Evolutionary conservation across 2,329 filamentous ascomycete genomes (phyloP), one percentile per base, ranked within the genome.

Genomic region (Penicillium concentricum): DNA sequence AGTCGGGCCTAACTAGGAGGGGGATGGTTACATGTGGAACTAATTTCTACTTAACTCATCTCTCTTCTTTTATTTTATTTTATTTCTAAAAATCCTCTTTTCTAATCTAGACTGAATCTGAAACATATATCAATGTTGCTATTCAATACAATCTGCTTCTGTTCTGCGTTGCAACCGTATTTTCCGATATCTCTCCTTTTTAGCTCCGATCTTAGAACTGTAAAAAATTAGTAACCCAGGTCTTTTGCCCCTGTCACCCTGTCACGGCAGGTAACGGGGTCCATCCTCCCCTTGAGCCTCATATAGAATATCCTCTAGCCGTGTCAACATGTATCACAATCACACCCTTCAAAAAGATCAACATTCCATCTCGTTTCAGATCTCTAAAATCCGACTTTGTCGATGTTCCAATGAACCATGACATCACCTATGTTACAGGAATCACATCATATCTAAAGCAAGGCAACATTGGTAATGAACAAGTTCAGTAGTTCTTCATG

Each of bases 11-110:
- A 61, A 41, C 10, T 13, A 15, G 26, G 30, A 56, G 61, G 63
- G 61, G 63, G 59, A 67, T 56, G 46, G 66, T 68, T 68, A 67
- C 66, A 67, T 63, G 62, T 66, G 62, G 64, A 61, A 62, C 61
- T 32, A 10, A 38, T 34, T 52, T 56, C 51, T 54, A 60, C 59
- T 61, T 53, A 63, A 61, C 49, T 32, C 12, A 22, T 28, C 15
- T 22, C 26, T 38, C 10, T 45, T 45, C 32, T 32, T 32, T 26
- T 9, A 12, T 20, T 34, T 16, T 15, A 26, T 44, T 51, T 7
- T 35, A 7, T 8, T 2, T 22, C 12, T 22, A 15, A 6, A 38
- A 20, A 4, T 49, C n/a, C 10, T 15, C 9, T 18, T 48, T 22
- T 16, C 7, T 26, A 4, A 44, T 51, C 28, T 39, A 32, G 30